A percentile compares a stretch with the other conserved stretches of the same genome.
These are phyloP conservation scores for Kwoniella shivajii DNA, from an alignment of 1,284 basidiomycete species.

Conservation along the genomic window DNA sequence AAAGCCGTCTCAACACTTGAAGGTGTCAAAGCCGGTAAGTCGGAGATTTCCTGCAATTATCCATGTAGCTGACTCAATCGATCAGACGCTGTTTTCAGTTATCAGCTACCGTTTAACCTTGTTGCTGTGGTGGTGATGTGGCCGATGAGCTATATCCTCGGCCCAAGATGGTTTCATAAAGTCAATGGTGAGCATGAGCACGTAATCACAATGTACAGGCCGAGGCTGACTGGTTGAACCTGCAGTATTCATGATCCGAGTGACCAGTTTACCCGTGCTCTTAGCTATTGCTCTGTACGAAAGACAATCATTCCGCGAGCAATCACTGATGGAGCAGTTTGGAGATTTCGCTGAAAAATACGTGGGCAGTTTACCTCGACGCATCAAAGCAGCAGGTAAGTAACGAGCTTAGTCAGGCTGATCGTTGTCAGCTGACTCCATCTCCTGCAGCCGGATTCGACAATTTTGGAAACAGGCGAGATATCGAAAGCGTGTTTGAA, in stretches of 20 bases:
- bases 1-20: slow-evolving; percentile 87
- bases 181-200: slow-evolving; percentile 75
- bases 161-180: slow-evolving; percentile 58
- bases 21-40: slow-evolving; percentile 58
- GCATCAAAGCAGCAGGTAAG: slow-evolving; percentile 71
- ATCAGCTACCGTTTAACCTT: slow-evolving; percentile 87
- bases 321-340: slow-evolving; percentile 71
- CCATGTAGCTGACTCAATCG: slow-evolving; percentile 56
- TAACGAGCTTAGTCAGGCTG: slow-evolving; percentile 7
- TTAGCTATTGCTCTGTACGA: slow-evolving; percentile 80
- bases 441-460: slow-evolving; percentile 72
- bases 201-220: slow-evolving; percentile 28
- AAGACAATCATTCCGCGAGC: slow-evolving; percentile 67
- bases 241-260: slow-evolving; percentile 57
- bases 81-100: slow-evolving; percentile 86
- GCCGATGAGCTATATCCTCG: slow-evolving; percentile 75
- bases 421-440: not conserved
- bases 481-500: slow-evolving; percentile 81
- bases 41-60: not conserved
- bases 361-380: slow-evolving; percentile 70
- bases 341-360: slow-evolving; percentile 66
- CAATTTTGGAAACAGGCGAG: slow-evolving; percentile 66
- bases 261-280: slow-evolving; percentile 83
- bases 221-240: slow-evolving; percentile 3
- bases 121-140: slow-evolving; percentile 78